A percentile compares a stretch with the other conserved stretches of the same genome.
These are phyloP conservation scores for Cyberlindnera xylosilytica DNA, from an alignment of 805 yeast species.

Conservation along the genomic window DNA sequence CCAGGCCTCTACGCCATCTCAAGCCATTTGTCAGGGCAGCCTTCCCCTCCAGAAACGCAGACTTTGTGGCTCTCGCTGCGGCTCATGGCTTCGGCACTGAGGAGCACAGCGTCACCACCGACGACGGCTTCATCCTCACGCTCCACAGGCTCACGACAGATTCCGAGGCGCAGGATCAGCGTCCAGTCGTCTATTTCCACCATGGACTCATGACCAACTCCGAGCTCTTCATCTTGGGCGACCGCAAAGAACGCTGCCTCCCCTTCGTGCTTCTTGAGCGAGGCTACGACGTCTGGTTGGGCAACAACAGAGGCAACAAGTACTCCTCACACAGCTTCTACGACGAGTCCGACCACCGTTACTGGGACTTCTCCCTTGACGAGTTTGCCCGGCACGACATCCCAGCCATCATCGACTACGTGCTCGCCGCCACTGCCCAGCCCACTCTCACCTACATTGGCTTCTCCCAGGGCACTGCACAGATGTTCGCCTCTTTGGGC, in stretches of 20 bases:
- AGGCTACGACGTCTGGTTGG: slow-evolving; percentile 95
- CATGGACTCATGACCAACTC: slow-evolving; percentile 81
- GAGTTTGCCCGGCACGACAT: slow-evolving; percentile 91
- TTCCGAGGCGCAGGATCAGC: slow-evolving; percentile 5
- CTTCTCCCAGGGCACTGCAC: slow-evolving; percentile 93
- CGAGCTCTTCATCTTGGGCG: slow-evolving; percentile 54
- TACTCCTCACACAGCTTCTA: slow-evolving; percentile 48
- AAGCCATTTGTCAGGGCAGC: slow-evolving; percentile 5
- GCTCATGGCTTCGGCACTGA: slow-evolving; percentile 65
- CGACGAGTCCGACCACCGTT: slow-evolving; percentile 36
- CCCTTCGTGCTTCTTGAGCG: slow-evolving; percentile 73
- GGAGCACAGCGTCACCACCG: slow-evolving; percentile 63
- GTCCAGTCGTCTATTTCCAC: slow-evolving; percentile 66
- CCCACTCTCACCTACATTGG: slow-evolving; percentile 67
- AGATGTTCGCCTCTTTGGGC: slow-evolving; percentile 80
- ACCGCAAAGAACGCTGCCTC: slow-evolving; percentile 40
- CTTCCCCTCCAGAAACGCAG: slow-evolving; percentile 6
- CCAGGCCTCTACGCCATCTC: background rate
- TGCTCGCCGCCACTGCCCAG: slow-evolving; percentile 48
- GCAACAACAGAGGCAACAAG: slow-evolving; percentile 90
- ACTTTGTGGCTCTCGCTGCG: slow-evolving; percentile 5
- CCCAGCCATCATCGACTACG: slow-evolving; percentile 76
- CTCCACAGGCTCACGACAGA: slow-evolving; percentile 49
- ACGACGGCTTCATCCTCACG: slow-evolving; percentile 67
- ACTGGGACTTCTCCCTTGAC: slow-evolving; percentile 91